Base-by-base conservation (phyloP, 2,329 filamentous ascomycete species). In the Fusarium paranaense region DNA sequence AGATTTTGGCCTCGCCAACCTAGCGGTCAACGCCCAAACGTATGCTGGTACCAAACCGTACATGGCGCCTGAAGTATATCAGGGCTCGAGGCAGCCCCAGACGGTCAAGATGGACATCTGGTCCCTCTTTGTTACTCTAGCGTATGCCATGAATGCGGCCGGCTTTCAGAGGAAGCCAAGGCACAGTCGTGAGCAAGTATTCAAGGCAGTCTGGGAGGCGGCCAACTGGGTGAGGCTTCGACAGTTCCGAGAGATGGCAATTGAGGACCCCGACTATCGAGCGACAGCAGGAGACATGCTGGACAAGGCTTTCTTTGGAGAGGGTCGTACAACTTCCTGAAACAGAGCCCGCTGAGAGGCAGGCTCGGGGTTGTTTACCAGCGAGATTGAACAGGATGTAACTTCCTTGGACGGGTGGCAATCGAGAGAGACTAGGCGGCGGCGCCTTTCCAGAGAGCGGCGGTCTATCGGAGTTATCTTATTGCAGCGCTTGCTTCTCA, bases 101-200 rank as follows among this genome's bases (percentile, higher is more conserved):
- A 76, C 73, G 27, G 32, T 40, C 14, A 79, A 78, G 62, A 45
- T 72, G 10, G 79, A 80, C 52, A 57, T 80, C 16, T 80, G 75
- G 78, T 79, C 76, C 4, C 68, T 79, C 16, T 80, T 67, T 59
- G 72, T 76, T 32, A 77, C 79, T 22, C 30, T 62, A 30, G 32
- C 30, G 3, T 67, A 58, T 33, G 50, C 38, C 11, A 47, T 58
- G 38, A n/a, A 67, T 52, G 52, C 32, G 9, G 32, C 25, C 14
- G 30, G 22, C 30, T 67, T 63, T 32, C 59, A 4, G 3, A 11
- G 3, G 1, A 63, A 35, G 52, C 14, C 11, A 22, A 22, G 25
- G 18, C 7, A 22, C 6, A 37, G 18, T 37, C 18, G 13, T 8
- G 5, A 30, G 8, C 33, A 37, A 33, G 22, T 20, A 62, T 18